phyloP scores from a whole-genome alignment of 1,284 basidiomycete species.

The Austroboletus novae-zelandiae region DNA sequence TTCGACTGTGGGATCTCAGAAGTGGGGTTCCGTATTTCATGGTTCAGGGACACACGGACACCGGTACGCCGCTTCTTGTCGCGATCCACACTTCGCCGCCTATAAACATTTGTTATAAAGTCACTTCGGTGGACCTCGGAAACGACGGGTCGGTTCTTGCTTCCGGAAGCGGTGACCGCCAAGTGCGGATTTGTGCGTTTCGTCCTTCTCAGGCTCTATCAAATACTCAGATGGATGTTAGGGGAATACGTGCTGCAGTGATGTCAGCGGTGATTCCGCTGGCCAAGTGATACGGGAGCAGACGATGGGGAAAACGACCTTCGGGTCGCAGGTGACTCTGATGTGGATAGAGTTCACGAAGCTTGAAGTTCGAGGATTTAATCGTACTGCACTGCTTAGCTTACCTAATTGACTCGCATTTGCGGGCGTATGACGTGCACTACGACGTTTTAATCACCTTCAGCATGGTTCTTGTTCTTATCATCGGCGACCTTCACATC shows the following conservation, averaged over 20 bases:
- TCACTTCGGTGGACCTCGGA: conserved; percentile 86
- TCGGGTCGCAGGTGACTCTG: conserved; percentile 3
- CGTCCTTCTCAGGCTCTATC: conserved; percentile 18
- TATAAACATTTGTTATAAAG: conserved; percentile 35
- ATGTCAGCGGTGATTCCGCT: conserved; percentile 7
- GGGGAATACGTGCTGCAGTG: conserved; percentile 31
- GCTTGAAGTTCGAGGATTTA: too few relatives aligned
- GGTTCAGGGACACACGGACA: conserved; percentile 36
- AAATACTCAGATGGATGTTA: conserved; percentile 16
- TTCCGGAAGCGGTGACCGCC: conserved; percentile 87
- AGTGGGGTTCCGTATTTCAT: conserved; percentile 33
- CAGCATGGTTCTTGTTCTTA: conserved; percentile 77
- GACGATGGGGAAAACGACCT: not conserved
- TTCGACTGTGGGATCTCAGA: conserved; percentile 33
- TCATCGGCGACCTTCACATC: conserved; percentile 94
- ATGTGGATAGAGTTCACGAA: not conserved
- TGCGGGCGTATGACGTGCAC: not conserved
- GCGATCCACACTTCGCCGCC: conserved; percentile 15
- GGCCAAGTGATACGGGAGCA: not conserved
- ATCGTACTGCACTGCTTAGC: not conserved
- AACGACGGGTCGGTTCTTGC: conserved; percentile 74
- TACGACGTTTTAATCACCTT: conserved; percentile 6
- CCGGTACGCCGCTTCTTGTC: conserved; percentile 26
- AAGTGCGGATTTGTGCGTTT: conserved; percentile 69
- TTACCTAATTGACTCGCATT: conserved; percentile 23